Evolutionary conservation across 2,329 filamentous ascomycete species (phyloP).

Genomic region (Colletotrichum eremochloae): DNA sequence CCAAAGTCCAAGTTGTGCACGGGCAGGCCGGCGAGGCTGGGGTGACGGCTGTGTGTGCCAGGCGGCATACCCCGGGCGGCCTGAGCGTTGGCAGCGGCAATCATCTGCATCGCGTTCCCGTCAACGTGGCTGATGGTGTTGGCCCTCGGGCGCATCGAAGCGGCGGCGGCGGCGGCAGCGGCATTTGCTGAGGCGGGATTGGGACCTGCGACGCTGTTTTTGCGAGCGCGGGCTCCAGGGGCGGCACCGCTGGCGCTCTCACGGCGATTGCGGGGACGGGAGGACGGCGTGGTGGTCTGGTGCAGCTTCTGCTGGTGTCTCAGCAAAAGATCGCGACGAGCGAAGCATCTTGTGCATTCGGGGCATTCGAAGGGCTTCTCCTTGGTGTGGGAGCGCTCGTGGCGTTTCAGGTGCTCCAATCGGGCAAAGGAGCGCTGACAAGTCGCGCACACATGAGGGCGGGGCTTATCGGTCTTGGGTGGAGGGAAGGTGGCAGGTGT

Average conservation of each 20-base stretch:
- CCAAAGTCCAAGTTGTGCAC: constrained; percentile 73
- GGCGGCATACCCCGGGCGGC: constrained; percentile 62
- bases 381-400: constrained; percentile 98
- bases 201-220: constrained; percentile 85
- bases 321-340: constrained; percentile 89
- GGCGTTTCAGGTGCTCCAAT: constrained; percentile 95
- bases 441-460: constrained; percentile 92
- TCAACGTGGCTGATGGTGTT: constrained; percentile 98
- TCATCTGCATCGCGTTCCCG: constrained; percentile 78
- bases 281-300: constrained; percentile 89
- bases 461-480: constrained; percentile 96
- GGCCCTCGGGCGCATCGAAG: constrained; percentile 85
- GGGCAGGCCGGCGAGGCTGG: constrained; percentile 78
- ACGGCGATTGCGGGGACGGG: constrained; percentile 86
- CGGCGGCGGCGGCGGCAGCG: constrained; percentile 61
- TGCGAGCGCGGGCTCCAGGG: constrained; percentile 81
- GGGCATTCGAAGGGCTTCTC: constrained; percentile 99
- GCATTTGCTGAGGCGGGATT: constrained; percentile 49
- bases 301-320: constrained; percentile 99
- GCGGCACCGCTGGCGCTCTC: constrained; percentile 84
- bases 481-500: constrained; percentile 72
- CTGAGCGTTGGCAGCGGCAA: constrained; percentile 70
- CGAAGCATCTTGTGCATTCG: constrained; percentile 95
- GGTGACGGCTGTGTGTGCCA: constrained; percentile 72
- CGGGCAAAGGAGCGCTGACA: constrained; percentile 94